Percentiles rank a stretch among this genome's conserved stretches.
Evolutionary conservation across 495 filamentous ascomycete genomes (phyloP).

Genomic region (Immersiella caudata): DNA sequence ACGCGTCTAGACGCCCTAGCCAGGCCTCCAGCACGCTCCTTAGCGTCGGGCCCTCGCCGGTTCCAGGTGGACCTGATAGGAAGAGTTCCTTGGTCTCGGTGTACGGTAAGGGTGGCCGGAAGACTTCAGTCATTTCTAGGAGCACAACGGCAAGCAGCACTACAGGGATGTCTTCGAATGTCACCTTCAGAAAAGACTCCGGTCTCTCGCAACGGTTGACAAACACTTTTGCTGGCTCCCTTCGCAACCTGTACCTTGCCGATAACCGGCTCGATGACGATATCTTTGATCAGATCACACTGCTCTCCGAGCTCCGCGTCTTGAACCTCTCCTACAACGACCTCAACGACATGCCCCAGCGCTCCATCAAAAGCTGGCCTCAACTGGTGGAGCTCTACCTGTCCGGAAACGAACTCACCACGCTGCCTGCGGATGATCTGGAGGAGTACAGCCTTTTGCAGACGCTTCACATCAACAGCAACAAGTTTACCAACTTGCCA

Average conservation of each 20-base stretch:
- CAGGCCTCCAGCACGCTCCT: constrained; percentile 77
- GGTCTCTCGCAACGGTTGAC: constrained; percentile 71
- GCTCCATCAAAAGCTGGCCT: constrained; percentile 84
- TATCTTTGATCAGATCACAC: constrained; percentile 84
- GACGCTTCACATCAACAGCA: constrained; percentile 91
- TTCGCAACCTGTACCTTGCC: constrained; percentile 82
- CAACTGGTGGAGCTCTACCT: constrained; percentile 89
- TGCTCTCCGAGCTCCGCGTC: constrained; percentile 81
- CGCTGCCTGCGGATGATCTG: constrained; percentile 89
- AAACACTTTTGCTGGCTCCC: constrained; percentile 81
- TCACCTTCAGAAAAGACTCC: constrained; percentile 77
- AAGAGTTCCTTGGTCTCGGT: constrained; percentile 83
- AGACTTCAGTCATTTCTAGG: constrained; percentile 80
- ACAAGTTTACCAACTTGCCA: constrained; percentile 95
- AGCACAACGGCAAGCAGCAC: constrained; percentile 48
- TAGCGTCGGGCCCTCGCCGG: constrained; percentile 73
- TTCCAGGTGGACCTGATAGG: constrained; percentile 58
- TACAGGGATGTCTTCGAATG: constrained; percentile 55
- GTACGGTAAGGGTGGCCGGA: constrained; percentile 73
- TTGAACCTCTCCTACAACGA: constrained; percentile 96
- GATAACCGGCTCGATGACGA: constrained; percentile 95
- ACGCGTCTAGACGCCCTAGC: constrained; percentile 81
- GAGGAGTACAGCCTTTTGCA: constrained; percentile 85
- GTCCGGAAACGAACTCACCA: constrained; percentile 91
- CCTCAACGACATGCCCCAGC: constrained; percentile 85